These are phyloP conservation scores for Sclerotinia nivalis DNA, from an alignment of 2,329 filamentous ascomycete genomes.

Conservation along the genomic window DNA sequence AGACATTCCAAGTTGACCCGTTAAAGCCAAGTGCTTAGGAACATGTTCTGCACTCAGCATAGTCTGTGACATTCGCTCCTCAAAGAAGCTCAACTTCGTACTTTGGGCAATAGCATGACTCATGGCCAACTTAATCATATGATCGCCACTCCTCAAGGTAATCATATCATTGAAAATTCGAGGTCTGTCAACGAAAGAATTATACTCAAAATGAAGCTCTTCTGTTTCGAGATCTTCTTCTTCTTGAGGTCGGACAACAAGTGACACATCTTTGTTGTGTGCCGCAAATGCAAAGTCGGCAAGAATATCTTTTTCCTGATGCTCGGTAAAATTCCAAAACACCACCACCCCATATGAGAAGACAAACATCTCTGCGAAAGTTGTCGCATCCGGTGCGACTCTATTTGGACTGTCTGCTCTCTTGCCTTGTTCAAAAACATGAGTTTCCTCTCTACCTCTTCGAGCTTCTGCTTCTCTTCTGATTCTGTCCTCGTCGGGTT, in stretches of 20 bases:
- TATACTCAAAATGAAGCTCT: conserved; percentile 98
- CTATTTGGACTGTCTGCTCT: conserved; percentile 55
- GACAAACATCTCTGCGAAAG: conserved; percentile 93
- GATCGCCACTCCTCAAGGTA: conserved; percentile 87
- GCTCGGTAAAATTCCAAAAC: conserved; percentile 97
- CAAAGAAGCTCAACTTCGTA: conserved; percentile 93
- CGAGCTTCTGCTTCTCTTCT: conserved; percentile 39
- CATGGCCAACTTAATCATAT: conserved; percentile 99
- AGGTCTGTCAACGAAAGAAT: conserved; percentile 77
- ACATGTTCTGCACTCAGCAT: conserved; percentile 93
- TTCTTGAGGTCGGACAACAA: conserved; percentile 77
- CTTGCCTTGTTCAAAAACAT: conserved; percentile 42
- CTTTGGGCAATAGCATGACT: conserved; percentile 97
- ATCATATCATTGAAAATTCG: conserved; percentile 99
- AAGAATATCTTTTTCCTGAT: conserved; percentile 93
- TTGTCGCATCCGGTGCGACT: conserved; percentile 69
- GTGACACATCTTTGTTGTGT: conserved; percentile 61
- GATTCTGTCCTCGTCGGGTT: conserved; percentile 42
- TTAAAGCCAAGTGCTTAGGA: conserved; percentile 83
- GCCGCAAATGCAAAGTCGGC: conserved; percentile 90
- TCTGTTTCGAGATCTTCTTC: conserved; percentile 96
- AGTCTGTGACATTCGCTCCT: conserved; percentile 91
- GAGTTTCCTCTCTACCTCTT: conserved; percentile 43
- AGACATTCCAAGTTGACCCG: conserved; percentile 87
- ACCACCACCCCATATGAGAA: conserved; percentile 97